Conservation (phyloP, 208 protist genomes). For the Zelonia costaricensis region DNA sequence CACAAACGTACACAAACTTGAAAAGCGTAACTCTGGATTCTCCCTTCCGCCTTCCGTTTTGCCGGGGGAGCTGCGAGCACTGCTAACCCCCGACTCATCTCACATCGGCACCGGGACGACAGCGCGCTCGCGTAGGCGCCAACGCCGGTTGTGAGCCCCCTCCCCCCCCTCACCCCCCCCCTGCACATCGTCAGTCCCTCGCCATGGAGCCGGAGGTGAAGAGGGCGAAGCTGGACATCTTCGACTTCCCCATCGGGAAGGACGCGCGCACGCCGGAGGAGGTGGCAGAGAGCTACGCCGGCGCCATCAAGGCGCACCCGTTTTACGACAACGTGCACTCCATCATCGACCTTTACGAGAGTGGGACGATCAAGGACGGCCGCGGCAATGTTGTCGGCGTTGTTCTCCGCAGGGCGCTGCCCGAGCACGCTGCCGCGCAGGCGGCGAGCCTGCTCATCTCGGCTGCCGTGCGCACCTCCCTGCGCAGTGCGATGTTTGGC, state of each 20-base stretch:
- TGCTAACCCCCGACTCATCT: too few species aligned
- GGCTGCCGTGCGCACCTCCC: conserved; percentile 65
- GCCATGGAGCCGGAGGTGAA: conserved; percentile 33
- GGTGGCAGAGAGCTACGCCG: conserved; percentile 48
- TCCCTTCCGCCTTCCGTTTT: too few species aligned
- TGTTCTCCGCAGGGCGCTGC: conserved; percentile 67
- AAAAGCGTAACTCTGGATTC: too few species aligned
- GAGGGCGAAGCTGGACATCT: conserved; percentile 42
- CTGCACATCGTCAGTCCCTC: too few species aligned
- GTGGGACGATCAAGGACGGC: conserved; percentile 64
- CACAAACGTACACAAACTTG: too few species aligned
- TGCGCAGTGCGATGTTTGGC: conserved; percentile 79
- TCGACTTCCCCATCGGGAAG: conserved; percentile 16
- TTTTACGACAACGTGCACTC: conserved; percentile 84
- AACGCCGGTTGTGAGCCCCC: too few species aligned
- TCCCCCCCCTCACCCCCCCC: too few species aligned
- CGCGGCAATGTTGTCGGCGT: conserved; percentile 67
- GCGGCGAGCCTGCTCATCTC: conserved; percentile 68
- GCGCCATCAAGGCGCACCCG: conserved; percentile 78
- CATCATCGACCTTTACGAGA: conserved; percentile 61
- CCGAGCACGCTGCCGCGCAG: conserved; percentile 53
- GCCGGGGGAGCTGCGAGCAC: too few species aligned
- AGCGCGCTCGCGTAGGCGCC: not conserved
- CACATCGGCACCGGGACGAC: too few species aligned
- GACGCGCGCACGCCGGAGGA: conserved; percentile 33